phyloP scores from a whole-genome alignment of 2,329 filamentous ascomycete species.

The Penicillium vulpinum region DNA sequence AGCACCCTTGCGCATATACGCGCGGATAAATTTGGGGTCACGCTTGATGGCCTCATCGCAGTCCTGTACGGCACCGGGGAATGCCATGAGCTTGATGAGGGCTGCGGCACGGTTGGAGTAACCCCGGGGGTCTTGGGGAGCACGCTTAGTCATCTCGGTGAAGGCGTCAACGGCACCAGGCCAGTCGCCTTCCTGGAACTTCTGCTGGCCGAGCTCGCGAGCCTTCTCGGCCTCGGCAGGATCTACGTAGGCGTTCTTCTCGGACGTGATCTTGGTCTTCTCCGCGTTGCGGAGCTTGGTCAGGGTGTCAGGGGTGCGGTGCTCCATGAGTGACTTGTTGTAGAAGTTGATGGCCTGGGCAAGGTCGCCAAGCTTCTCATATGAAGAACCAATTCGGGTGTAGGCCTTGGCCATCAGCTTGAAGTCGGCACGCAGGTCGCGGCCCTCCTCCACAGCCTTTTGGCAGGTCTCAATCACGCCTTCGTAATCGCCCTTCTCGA shows the following conservation, averaged over 20 bases:
- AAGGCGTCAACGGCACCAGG: constrained; percentile 93
- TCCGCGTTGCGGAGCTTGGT: constrained; percentile 89
- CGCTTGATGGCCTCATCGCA: constrained; percentile 89
- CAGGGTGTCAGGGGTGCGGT: constrained; percentile 91
- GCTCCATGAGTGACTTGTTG: constrained; percentile 91
- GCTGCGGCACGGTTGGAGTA: constrained; percentile 98
- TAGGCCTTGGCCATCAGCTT: constrained; percentile 98
- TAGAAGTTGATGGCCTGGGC: constrained; percentile 81
- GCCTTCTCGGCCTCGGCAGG: constrained; percentile 92
- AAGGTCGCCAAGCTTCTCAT: constrained; percentile 86
- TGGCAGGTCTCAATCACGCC: constrained; percentile 83
- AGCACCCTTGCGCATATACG: constrained; percentile 95
- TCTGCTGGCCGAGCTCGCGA: constrained; percentile 89
- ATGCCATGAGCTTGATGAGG: constrained; percentile 93
- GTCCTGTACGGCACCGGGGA: constrained; percentile 89
- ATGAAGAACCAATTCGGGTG: constrained; percentile 87
- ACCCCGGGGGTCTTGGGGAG: constrained; percentile 86
- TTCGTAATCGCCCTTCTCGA: constrained; percentile 93
- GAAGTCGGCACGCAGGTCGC: constrained; percentile 89
- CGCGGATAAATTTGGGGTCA: constrained; percentile 88
- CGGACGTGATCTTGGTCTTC: constrained; percentile 75
- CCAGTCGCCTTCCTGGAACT: constrained; percentile 97
- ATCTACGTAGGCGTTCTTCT: constrained; percentile 80
- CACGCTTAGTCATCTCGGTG: constrained; percentile 93
- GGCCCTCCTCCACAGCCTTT: constrained; percentile 85